Base-by-base conservation (phyloP, 306 rosid genomes). In the Luffa acutangula region DNA sequence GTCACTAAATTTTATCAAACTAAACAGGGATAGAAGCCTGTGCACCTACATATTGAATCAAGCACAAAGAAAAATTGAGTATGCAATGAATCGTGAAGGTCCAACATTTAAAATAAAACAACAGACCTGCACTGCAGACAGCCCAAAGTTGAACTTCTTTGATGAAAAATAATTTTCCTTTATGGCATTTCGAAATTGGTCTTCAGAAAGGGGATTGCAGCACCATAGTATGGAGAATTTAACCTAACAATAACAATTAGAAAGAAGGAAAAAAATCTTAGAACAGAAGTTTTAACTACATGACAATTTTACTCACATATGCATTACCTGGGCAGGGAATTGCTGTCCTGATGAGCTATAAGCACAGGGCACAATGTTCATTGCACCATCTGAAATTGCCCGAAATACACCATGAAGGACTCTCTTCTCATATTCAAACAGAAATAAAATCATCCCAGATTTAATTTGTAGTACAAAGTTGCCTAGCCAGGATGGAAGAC, bases 91-190 rank as follows among this genome's bases (percentile, higher is more conserved):
- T 41, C 74, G 69, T 69, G 36, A 10, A 31, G 77, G 63, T 82
- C 77, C 63, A 73, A 77, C 42, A 58, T 17, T 15, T 70, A 59
- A 36, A 43, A 25, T 21, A 81, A 56, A 82, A 79, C 72, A 66
- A 53, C 88, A 51, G 7, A 88, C 93, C 93, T 90, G 93, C 52
- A 81, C 66, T 87, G 82, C 84, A 53, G 91, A 90, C 48, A 90
- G 87, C 85, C 93, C 93, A 41, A 90, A 88, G 83, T 84, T 62
- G 81, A 90, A 88, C 86, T 86, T 90, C 34, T 75, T 77, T 3
- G 81, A 4, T 10, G 93, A 53, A 82, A 85, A 86, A 81, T 90
- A 90, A 78, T 90, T 90, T 66, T 86, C 91, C 60, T 33, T 80
- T 42, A 90, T 88, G 69, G 87, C 84, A 74, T 64, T 74, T 6